Base-by-base conservation (phyloP, 2,329 filamentous ascomycete genomes). In the Cladosporium sp. region DNA sequence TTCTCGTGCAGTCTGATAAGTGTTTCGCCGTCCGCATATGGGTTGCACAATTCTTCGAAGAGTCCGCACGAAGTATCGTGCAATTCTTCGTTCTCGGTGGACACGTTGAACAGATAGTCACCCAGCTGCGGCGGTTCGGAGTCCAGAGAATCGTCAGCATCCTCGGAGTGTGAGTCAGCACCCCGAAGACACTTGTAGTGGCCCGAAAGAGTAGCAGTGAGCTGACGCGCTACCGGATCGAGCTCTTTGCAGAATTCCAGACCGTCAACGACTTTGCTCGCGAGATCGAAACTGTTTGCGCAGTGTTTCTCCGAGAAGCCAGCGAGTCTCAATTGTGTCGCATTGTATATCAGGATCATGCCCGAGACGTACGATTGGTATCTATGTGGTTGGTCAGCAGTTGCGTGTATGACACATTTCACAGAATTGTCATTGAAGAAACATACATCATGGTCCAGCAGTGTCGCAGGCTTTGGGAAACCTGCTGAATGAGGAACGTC, bases 291-390 rank as follows among this genome's bases (percentile, higher is more conserved):
- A 28, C 17, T 56, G n/a, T 17, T 12, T 14, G n/a, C 17, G 7
- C 20, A 34, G 5, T 38, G 39, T n/a, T 39, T 39, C 3, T 39
- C 30, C 5, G 42, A 3, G n/a, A 22, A 19, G 8, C 40, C 54
- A 14, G 40, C 30, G 4, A 49, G 19, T 3, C 42, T 8, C 9
- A 56, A 15, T 8, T 49, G 54, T 9, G 36, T 25, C 1, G 42
- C 42, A 28, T 49, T 20, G n/a, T 56, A 56, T 11, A 39, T 15
- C 14, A 56, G 20, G 20, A 56, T 56, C 30, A 56, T 47, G 20
- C 42, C 54, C 5, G 54, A 56, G n/a, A 56, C 54, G 12, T 56
- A 56, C 15, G 54, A 30, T 40, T 56, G 54, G 15, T 56, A 56
- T 45, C 54, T 56, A n/a, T 20, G 15, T 3, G 22, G 12, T 15